Evolutionary conservation across 2,329 filamentous ascomycete species (phyloP), one percentile per base, ranked within the genome.

Genomic region (Akanthomyces dipterigenus): DNA sequence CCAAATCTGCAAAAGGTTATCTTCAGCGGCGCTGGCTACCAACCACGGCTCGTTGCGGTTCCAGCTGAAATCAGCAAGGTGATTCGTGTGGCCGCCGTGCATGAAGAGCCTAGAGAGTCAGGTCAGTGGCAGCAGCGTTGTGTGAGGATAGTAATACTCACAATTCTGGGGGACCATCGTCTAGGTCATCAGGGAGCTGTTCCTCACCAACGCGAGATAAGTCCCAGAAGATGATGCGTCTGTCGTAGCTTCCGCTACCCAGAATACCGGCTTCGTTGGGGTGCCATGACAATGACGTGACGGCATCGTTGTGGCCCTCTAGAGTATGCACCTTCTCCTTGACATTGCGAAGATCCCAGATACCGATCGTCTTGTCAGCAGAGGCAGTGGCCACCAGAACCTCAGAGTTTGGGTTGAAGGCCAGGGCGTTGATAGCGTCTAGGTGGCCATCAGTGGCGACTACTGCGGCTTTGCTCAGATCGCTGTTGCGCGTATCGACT

Each of bases 41-140:
- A 97, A 85, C 96, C 96, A 99, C 5, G 93, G 93, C 70, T 97
- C 92, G 72, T 96, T 96, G 67, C 87, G 86, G 75, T 99, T 99
- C 93, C 93, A 99, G 76, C 89, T 93, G 71, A 99, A 99, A 75
- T 99, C 96, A 40, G 91, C 92, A 64, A 99, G 86, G 67, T 96
- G 89, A 76, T 97, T 97, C 12, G 95, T 99, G 78, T 99, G 96
- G 36, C 95, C 95, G 64, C 95, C 95, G 70, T 99, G 95, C 93
- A 99, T 98, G 77, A 99, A 99, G 1, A 99, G 79, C 51, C 90
- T 92, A 63, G 6, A 45, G 58, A 38, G 6, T 20, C 5, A 43
- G 63, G 51, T 65, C 16, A 49, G 48, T 18, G 18, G 9, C 36
- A 22, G 6, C 6, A 54, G 28, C 7, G 18, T 18, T 14, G 26